These are phyloP conservation scores for Hygrocybe punicea DNA, from an alignment of 768 basidiomycete species.

Conservation along the genomic window DNA sequence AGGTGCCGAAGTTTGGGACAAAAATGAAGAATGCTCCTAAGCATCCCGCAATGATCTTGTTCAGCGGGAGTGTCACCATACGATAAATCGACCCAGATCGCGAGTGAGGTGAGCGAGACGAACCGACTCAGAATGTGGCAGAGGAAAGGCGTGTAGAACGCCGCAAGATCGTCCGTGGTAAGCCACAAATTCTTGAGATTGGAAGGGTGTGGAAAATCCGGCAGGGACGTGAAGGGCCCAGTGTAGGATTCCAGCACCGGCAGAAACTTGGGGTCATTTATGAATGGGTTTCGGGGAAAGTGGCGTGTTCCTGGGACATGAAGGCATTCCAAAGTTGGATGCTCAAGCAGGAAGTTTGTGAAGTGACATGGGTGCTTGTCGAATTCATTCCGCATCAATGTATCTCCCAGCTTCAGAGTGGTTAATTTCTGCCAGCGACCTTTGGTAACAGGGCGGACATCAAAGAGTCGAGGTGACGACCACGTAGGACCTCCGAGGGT, in stretches of 20 bases:
- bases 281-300: background rate
- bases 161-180: constrained; percentile 48
- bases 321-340: constrained; percentile 12
- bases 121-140: constrained; percentile 33
- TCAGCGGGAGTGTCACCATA: background rate
- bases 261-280: constrained; percentile 19
- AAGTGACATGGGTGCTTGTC: constrained; percentile 28
- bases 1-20: background rate
- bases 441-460: constrained; percentile 39
- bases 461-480: constrained; percentile 43
- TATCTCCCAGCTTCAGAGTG: constrained; percentile 49
- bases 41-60: background rate
- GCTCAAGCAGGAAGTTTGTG: constrained; percentile 37
- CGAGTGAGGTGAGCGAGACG: constrained; percentile 39
- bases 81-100: constrained; percentile 38
- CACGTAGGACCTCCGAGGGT: constrained; percentile 48
- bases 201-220: constrained; percentile 34
- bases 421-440: constrained; percentile 42
- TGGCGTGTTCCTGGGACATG: background rate
- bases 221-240: constrained; percentile 48
- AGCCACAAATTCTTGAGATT: constrained; percentile 44
- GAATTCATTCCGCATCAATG: constrained; percentile 34
- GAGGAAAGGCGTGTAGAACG: constrained; percentile 21
- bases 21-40: background rate
- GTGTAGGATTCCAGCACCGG: constrained; percentile 42